Evolutionary conservation across 192 early-diverging fungal genomes (phyloP).

Genomic region (Pecoramyces ruminantium): DNA sequence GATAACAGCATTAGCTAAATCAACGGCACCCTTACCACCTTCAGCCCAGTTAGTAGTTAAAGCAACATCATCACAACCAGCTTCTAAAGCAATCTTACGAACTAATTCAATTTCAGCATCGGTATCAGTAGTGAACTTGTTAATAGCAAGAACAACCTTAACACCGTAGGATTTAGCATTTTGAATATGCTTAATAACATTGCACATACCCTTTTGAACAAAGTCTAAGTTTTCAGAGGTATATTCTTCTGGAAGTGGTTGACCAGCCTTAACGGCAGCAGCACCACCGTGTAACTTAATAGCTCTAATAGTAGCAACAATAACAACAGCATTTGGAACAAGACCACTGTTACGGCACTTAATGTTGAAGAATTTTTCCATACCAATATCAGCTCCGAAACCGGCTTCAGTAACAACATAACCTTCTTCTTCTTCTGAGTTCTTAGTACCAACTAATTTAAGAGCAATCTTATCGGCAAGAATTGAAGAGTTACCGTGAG

Average conservation of each 20-base stretch:
- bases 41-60: constrained; percentile 87
- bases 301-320: constrained; percentile 85
- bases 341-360: constrained; percentile 85
- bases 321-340: constrained; percentile 73
- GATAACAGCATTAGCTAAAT: constrained; percentile 72
- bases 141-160: constrained; percentile 81
- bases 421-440: constrained; percentile 32
- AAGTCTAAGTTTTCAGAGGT: constrained; percentile 73
- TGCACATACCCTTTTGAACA: constrained; percentile 63
- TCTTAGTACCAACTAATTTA: constrained; percentile 66
- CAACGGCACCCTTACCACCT: constrained; percentile 76
- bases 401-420: constrained; percentile 98
- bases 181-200: constrained; percentile 77
- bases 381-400: constrained; percentile 98
- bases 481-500: constrained; percentile 91
- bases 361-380: constrained; percentile 99
- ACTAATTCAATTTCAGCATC: constrained; percentile 68
- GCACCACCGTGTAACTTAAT: constrained; percentile 98
- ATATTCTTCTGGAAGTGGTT: constrained; percentile 78
- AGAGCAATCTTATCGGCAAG: constrained; percentile 92
- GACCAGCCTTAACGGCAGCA: constrained; percentile 71
- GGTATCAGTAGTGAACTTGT: constrained; percentile 77
- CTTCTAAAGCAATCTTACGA: constrained; percentile 45
- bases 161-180: constrained; percentile 81
- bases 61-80: constrained; percentile 76